Base-by-base conservation (phyloP, 441 rosid species). In the Gossypium laxum region DNA sequence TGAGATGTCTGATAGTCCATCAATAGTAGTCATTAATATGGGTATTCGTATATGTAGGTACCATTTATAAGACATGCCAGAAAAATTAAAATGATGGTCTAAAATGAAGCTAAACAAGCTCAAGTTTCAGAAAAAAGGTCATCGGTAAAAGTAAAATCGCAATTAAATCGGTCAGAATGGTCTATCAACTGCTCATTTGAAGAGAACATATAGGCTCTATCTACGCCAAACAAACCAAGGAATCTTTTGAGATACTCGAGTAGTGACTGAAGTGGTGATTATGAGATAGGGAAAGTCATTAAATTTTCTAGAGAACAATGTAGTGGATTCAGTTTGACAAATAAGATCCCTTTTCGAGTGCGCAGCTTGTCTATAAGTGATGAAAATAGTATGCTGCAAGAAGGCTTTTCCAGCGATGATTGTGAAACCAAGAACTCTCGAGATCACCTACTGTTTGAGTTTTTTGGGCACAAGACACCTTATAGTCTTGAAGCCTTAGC, bases 321-420 rank as follows among this genome's bases (percentile, higher is more conserved):
- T 47, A 43, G 59, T 67, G 62, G 5, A 15, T 67, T 47, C 47
- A 50, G 19, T 63, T 58, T 67, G 34, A 43, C 45, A 22, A 68
- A 41, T 45, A 61, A 62, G 48, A 26, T 68, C 19, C 58, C 75
- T 51, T 76, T 34, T 69, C 55, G 75, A 69, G 60, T 77, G 2
- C 48, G 76, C n/a, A 45, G 76, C 28, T 72, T 78, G 78, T 80
- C 81, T 24, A 15, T 78, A 26, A 78, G 79, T 28, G 81, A 74
- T 8, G 82, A 78, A 69, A 78, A 66, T 11, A 74, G 69, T 69
- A 22, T 55, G 21, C 67, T 45, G 24, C 77, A 72, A 59, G 82
- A 81, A 75, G 77, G 83, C 22, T 81, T 70, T 71, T 84, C 83
- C 17, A 79, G 81, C 65, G 81, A 84, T 74, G 83, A 84, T 32